These are phyloP conservation scores for Brassica rapa DNA, from an alignment of 345 rosid species.

Conservation along the genomic window DNA sequence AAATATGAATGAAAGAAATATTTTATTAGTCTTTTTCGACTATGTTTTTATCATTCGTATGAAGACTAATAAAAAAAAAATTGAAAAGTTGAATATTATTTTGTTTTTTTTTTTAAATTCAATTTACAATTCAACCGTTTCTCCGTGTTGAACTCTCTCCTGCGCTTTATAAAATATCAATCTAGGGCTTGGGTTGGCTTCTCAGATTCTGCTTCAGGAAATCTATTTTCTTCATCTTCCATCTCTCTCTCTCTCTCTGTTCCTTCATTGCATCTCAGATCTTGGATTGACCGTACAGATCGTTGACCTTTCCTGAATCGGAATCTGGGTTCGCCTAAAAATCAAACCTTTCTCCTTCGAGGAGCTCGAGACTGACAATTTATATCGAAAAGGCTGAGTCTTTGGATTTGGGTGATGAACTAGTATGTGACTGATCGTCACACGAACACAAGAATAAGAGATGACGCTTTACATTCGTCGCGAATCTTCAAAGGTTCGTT, in stretches of 20 bases:
- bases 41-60: not conserved
- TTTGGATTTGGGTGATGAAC: conserved; percentile 40
- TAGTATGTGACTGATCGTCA: conserved; percentile 66
- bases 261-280: conserved; percentile 24
- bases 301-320: conserved; percentile 23
- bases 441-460: conserved; percentile 37
- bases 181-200: conserved; percentile 20
- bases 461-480: conserved; percentile 98
- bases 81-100: conserved; percentile 13
- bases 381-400: not conserved
- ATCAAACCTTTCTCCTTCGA: conserved; percentile 19
- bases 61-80: not conserved
- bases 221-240: conserved; percentile 32
- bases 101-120: not conserved
- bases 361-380: conserved; percentile 17
- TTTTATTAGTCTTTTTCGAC: not conserved
- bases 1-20: not conserved
- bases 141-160: conserved; percentile 60
- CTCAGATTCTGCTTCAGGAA: conserved; percentile 37
- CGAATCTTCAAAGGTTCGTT: conserved; percentile 81
- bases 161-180: conserved; percentile 34
- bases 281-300: conserved; percentile 37
- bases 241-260: conserved; percentile 2
- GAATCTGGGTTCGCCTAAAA: conserved; percentile 26
- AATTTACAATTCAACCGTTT: conserved; percentile 50